Conservation (phyloP, 768 basidiomycete species). For the Vishniacozyma victoriae region DNA sequence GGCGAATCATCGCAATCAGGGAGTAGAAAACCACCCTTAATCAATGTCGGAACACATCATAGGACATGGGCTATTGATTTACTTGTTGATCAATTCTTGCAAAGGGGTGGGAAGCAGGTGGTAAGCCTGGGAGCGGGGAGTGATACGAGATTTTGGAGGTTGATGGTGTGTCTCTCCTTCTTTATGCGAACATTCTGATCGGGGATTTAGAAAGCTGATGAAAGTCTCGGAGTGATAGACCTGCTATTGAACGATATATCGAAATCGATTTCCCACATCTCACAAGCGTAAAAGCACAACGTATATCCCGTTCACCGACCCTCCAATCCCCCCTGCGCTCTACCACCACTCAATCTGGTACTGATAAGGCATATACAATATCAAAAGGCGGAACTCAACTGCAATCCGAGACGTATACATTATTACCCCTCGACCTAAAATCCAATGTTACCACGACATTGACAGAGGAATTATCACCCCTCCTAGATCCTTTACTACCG, state of each 20-base stretch:
- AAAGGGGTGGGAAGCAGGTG: conserved; percentile 64
- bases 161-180: conserved; percentile 59
- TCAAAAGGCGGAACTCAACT: conserved; percentile 47
- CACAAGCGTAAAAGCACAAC: conserved; percentile 62
- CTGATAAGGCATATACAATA: conserved; percentile 10
- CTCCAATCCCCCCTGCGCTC: conserved; percentile 1
- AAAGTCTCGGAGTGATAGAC: conserved; percentile 22
- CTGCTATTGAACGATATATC: conserved; percentile 58
- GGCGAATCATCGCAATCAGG: conserved; percentile 49
- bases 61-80: conserved; percentile 72
- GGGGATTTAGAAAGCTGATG: neutral
- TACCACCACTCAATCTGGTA: neutral
- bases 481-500: conserved; percentile 60
- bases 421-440: conserved; percentile 74
- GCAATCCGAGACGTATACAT: conserved; percentile 58
- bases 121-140: conserved; percentile 94
- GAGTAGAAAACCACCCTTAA: conserved; percentile 62
- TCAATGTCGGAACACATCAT: conserved; percentile 91
- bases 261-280: conserved; percentile 89
- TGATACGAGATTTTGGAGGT: conserved; percentile 90
- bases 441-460: conserved; percentile 32
- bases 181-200: conserved; percentile 14
- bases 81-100: conserved; percentile 65
- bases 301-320: conserved; percentile 35
- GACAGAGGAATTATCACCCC: conserved; percentile 7